Evolutionary conservation across 108 stramenopile genomes (phyloP).

Genomic region (Nannochloropsis gaditana): DNA sequence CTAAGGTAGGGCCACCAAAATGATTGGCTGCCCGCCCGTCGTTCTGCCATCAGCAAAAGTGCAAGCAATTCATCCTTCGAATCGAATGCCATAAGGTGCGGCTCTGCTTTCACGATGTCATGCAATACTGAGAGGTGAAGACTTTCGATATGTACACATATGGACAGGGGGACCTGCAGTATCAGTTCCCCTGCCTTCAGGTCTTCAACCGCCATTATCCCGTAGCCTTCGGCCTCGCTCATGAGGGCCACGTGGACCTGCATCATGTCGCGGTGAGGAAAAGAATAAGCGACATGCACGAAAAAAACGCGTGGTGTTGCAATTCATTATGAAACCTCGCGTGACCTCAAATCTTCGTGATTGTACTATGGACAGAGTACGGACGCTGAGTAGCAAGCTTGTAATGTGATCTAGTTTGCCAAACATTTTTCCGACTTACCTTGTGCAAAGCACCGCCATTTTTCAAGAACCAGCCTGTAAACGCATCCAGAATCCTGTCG

Average conservation of each 20-base stretch:
- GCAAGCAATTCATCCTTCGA: constrained; percentile 32
- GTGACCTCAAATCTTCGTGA: no score
- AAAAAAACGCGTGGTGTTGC: no score
- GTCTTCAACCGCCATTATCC: background rate
- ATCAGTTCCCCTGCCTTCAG: background rate
- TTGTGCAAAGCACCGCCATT: no score
- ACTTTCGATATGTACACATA: background rate
- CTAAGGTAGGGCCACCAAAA: constrained; percentile 38
- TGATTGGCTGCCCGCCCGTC: constrained; percentile 6
- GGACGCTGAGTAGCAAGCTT: no score
- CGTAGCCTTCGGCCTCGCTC: background rate
- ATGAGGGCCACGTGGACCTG: background rate
- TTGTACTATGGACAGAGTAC: no score
- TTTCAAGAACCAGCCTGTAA: no score
- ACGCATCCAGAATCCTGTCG: no score
- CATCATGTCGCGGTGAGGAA: no score
- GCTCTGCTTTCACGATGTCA: background rate
- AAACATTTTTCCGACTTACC: no score
- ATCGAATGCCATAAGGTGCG: background rate
- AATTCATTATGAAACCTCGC: no score
- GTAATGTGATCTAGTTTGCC: no score
- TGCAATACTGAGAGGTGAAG: background rate
- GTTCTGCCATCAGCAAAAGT: constrained; percentile 37
- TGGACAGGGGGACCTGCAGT: constrained; percentile 1
- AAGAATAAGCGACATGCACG: no score